Base-by-base conservation (phyloP, 2,329 filamentous ascomycete genomes). In the Xylariales sp. region DNA sequence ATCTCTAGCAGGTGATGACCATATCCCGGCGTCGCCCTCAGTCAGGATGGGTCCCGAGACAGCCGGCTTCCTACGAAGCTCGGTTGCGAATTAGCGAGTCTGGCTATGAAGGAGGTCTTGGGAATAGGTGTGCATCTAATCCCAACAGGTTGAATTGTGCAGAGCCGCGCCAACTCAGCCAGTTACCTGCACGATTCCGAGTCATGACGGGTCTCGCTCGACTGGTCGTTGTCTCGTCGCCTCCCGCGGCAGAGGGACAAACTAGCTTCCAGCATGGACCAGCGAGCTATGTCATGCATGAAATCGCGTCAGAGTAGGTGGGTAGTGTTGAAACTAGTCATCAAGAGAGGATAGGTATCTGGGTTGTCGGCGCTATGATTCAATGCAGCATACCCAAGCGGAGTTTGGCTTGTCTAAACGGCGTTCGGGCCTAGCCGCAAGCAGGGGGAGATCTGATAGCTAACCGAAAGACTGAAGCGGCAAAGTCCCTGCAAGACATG, bases 271-370 rank as follows among this genome's bases (percentile, higher is more conserved):
- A 15, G 12, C 9, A 7, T 37, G 34, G 19, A 5, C 21, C 16
- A 25, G 14, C 15, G 10, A 27, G 11, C n/a, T 5, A 37, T 37
- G 34, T 25, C 34, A 24, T 37, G 34, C 34, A 37, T 22, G 34
- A 37, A 24, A 49, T 48, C 51, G 51, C 51, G 47, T 51, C 29
- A 25, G 33, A 34, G 44, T 48, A 48, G 48, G 34, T 34, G 32
- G n/a, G n/a, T n/a, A n/a, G n/a, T n/a, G n/a, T n/a, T n/a, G n/a
- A n/a, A 14, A 15, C 31, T 19, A 14, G 14, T 33, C 31, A 12
- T 9, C 4, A 29, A 14, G 15, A 14, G 14, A 6, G 14, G 27
- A 29, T 12, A 29, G 27, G 27, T 5, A 29, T 12, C 14, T 14
- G 27, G 9, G 10, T 18, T 20, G n/a, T 18, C 20, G 31, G 31